phyloP scores from a whole-genome alignment of 1,139 yeast species.

The Nakaseomyces delphensis region DNA sequence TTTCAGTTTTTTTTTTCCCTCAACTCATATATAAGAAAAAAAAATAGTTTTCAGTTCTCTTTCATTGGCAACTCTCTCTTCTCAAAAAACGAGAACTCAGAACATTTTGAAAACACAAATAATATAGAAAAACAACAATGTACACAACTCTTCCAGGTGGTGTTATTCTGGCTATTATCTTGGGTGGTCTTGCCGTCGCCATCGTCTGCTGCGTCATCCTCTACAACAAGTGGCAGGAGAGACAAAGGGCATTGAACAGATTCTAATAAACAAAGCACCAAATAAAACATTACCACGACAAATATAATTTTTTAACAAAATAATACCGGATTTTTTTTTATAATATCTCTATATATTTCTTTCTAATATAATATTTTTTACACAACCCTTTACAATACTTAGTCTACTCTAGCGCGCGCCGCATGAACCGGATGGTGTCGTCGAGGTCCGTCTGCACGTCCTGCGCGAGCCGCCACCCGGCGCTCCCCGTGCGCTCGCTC shows the following conservation, averaged over 20 bases:
- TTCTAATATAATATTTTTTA: too few relatives aligned
- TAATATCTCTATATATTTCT: not conserved
- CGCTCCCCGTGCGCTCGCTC: conserved; percentile 19
- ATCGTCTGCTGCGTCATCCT: conserved; percentile 30
- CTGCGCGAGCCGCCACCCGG: conserved; percentile 21
- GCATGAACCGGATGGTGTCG: conserved; percentile 31
- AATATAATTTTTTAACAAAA: too few relatives aligned
- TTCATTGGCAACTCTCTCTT: too few relatives aligned
- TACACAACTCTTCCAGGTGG: conserved; percentile 43
- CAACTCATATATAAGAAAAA: conserved; percentile 1
- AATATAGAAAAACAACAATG: conserved; percentile 4
- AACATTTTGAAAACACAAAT: not conserved
- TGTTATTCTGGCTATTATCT: conserved; percentile 44
- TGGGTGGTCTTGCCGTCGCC: conserved; percentile 39
- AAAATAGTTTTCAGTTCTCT: not conserved
- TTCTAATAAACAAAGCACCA: conserved; percentile 23
- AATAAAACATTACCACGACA: not conserved
- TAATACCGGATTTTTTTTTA: not conserved
- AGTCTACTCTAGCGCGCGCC: conserved; percentile 27
- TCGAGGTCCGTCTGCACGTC: conserved; percentile 29
- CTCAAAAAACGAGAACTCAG: too few relatives aligned
- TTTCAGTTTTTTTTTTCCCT: not conserved
- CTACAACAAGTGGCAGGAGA: conserved; percentile 32
- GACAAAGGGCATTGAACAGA: conserved; percentile 35
- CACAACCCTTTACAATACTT: not conserved